Percentiles rank a stretch among this genome's conserved stretches.
These are phyloP conservation scores for Nelumbo lutea DNA, from an alignment of 164 flowering plant genomes.

Conservation along the genomic window DNA sequence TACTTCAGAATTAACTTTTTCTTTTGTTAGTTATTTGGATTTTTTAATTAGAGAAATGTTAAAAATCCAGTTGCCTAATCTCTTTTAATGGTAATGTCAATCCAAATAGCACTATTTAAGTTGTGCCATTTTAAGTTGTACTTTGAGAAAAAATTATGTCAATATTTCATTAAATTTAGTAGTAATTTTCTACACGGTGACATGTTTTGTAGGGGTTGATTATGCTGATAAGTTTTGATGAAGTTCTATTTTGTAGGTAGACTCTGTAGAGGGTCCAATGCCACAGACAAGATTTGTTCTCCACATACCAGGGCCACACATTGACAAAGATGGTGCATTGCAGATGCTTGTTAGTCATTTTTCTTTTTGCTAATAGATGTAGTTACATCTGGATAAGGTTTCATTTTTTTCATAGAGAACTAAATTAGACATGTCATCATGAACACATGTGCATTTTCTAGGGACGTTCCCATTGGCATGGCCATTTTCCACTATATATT, in stretches of 20 bases:
- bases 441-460: neutral
- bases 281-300: conserved; percentile 99
- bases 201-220: neutral
- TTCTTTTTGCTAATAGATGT: conserved; percentile 2
- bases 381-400: neutral
- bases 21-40: too few relatives aligned
- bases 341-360: conserved; percentile 94
- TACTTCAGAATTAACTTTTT: too few relatives aligned
- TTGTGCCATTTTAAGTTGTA: neutral
- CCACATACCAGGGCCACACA: conserved; percentile 93
- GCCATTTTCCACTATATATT: neutral
- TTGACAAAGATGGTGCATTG: conserved; percentile 86
- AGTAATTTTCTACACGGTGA: neutral
- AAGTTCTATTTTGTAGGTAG: conserved; percentile 50
- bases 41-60: too few relatives aligned
- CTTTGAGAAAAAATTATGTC: too few relatives aligned
- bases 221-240: conserved; percentile 5
- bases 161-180: too few relatives aligned
- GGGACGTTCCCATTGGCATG: neutral
- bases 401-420: neutral
- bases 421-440: neutral
- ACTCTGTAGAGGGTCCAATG: conserved; percentile 99
- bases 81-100: too few relatives aligned
- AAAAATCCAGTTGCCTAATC: too few relatives aligned
- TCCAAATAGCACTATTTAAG: neutral